phyloP scores from a whole-genome alignment of 1,139 yeast genomes.

The Hansenula lynferdii region DNA sequence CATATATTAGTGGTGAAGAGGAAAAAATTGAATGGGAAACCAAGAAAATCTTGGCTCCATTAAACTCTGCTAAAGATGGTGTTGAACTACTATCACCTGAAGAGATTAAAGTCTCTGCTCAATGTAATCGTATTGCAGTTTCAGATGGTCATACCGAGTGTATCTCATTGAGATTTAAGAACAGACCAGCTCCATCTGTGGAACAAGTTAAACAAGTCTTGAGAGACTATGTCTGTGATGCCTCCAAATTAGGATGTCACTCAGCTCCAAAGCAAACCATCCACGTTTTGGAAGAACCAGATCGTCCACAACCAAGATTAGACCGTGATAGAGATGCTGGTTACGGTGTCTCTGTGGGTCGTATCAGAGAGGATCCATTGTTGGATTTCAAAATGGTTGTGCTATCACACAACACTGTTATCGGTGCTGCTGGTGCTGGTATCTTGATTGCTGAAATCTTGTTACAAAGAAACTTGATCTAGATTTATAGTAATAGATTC shows the following conservation, averaged over 20 bases:
- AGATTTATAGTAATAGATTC: constrained; percentile 18
- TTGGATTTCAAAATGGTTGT: constrained; percentile 95
- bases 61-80: constrained; percentile 44
- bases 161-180: constrained; percentile 78
- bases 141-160: constrained; percentile 98
- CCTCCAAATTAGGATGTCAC: constrained; percentile 68
- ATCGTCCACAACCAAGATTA: constrained; percentile 97
- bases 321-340: constrained; percentile 96
- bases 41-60: constrained; percentile 78
- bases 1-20: constrained; percentile 95
- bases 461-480: constrained; percentile 70
- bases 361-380: constrained; percentile 89
- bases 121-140: constrained; percentile 95
- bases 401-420: constrained; percentile 91
- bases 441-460: constrained; percentile 90
- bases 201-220: constrained; percentile 73
- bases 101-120: constrained; percentile 86
- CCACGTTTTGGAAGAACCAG: constrained; percentile 84
- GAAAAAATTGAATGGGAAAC: constrained; percentile 99
- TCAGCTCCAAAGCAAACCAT: constrained; percentile 94
- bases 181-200: constrained; percentile 78
- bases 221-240: constrained; percentile 79
- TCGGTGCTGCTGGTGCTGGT: constrained; percentile 99
- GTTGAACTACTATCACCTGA: constrained; percentile 62
- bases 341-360: constrained; percentile 92